Evolutionary conservation across 805 yeast genomes (phyloP), one percentile per base, ranked within the genome.

Genomic region (Schizosaccharomyces cryophilus): DNA sequence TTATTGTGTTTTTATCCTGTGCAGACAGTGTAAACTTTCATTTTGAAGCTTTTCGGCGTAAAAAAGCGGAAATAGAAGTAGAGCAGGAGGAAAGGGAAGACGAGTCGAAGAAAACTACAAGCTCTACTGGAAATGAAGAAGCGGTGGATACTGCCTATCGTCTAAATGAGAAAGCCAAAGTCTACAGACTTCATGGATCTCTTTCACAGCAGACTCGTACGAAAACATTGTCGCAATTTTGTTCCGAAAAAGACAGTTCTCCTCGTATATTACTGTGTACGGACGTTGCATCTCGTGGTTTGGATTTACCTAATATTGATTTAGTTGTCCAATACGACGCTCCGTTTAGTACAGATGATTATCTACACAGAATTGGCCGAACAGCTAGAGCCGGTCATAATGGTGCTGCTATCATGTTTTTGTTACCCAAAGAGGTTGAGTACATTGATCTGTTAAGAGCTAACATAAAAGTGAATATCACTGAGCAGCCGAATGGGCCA

Each of bases 11-110:
- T 70, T 78, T 89, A 65, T 85, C 96, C 15, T 90, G 98, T 73
- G 82, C 97, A 0, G 97, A 90, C 69, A 85, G 95, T n/a, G 97
- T 94, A 26, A 89, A 93, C 66, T 93, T 85, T 74, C 96, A 93
- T 72, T 87, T 81, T 70, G 78, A 80, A 58, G 84, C 81, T 0
- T 81, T 94, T 65, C 62, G 61, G 17, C 26, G 51, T 4, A 11
- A 3, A 9, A 5, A 35, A 11, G 40, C 40, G 15, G 13, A 35
- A 35, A 56, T 70, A n/a, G 66, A 66, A 5, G 72, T 69, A 29
- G 67, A 72, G 15, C 74, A 47, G 64, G 74, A 63, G 2, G 67
- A 68, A n/a, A 67, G 66, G 15, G 69, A 68, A 60, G 72, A 72
- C 59, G 67, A 66, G 17, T 69, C 60, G 69, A 71, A 62, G 60